These are phyloP conservation scores for Ophiorrhiza pumila DNA, from an alignment of 257 asterid species.

Conservation along the genomic window DNA sequence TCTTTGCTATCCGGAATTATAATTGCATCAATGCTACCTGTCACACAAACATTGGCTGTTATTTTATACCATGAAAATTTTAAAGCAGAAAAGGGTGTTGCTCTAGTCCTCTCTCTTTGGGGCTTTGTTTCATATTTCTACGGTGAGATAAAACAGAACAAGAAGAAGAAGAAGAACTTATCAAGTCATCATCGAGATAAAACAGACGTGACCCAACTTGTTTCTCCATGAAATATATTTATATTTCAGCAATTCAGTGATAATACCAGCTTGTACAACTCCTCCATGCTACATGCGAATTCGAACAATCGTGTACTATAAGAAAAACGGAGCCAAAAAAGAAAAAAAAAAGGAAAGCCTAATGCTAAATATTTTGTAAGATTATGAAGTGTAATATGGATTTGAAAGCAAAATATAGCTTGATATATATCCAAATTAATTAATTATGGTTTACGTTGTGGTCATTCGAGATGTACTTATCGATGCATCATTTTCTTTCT, in stretches of 20 bases:
- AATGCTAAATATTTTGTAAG: too few species aligned
- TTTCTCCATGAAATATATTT: background rate
- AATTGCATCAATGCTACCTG: slow-evolving; percentile 19
- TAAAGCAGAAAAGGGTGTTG: slow-evolving; percentile 21
- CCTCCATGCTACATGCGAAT: too few species aligned
- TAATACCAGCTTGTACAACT: too few species aligned
- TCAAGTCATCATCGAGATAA: background rate
- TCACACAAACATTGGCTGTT: slow-evolving; percentile 21
- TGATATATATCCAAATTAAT: too few species aligned
- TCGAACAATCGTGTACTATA: background rate
- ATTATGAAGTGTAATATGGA: too few species aligned
- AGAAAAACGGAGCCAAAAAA: too few species aligned
- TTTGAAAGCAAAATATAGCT: too few species aligned
- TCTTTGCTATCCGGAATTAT: slow-evolving; percentile 27
- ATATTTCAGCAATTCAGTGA: background rate
- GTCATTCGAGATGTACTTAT: too few species aligned
- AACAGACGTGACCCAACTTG: background rate
- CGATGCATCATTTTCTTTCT: too few species aligned
- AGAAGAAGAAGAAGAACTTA: slow-evolving; percentile 5
- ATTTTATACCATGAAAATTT: slow-evolving; percentile 26
- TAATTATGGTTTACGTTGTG: too few species aligned
- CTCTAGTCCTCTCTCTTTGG: slow-evolving; percentile 31
- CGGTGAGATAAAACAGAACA: slow-evolving; percentile 16
- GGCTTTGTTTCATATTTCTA: slow-evolving; percentile 34
- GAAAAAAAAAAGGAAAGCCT: too few species aligned